These are phyloP conservation scores for Suillus bovinus DNA, from an alignment of 768 basidiomycete genomes.

Conservation along the genomic window DNA sequence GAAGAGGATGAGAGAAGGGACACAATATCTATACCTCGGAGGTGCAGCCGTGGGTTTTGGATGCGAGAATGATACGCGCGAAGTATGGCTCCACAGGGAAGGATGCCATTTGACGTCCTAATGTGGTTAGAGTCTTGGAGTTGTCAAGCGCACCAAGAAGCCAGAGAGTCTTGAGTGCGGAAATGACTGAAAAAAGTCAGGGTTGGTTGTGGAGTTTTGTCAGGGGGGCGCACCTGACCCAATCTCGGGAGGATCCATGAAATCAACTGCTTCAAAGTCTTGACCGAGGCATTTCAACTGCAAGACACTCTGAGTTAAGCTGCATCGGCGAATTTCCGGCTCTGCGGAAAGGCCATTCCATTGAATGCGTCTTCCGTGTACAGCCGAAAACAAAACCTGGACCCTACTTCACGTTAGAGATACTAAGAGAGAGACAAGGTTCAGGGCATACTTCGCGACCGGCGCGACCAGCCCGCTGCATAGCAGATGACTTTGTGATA, in stretches of 20 bases:
- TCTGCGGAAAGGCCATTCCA: slow-evolving; percentile 64
- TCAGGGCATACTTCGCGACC: slow-evolving; percentile 75
- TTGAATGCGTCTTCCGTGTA: slow-evolving; percentile 85
- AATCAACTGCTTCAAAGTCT: slow-evolving; percentile 77
- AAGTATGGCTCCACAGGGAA: slow-evolving; percentile 91
- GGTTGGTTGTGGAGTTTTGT: neutral
- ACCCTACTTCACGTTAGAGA: slow-evolving; percentile 45
- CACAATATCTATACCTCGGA: slow-evolving; percentile 82
- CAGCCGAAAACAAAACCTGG: slow-evolving; percentile 83
- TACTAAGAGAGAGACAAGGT: neutral
- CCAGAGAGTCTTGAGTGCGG: slow-evolving; percentile 72
- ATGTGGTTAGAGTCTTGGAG: slow-evolving; percentile 60
- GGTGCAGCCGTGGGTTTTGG: slow-evolving; percentile 70
- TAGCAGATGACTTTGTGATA: slow-evolving; percentile 88
- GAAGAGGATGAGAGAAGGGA: slow-evolving; percentile 81
- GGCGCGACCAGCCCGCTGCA: slow-evolving; percentile 94
- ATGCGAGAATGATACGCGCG: slow-evolving; percentile 78
- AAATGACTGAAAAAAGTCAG: slow-evolving; percentile 43
- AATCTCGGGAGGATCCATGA: slow-evolving; percentile 84
- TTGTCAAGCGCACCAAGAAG: slow-evolving; percentile 78
- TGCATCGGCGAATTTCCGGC: slow-evolving; percentile 90
- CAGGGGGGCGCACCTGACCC: slow-evolving; percentile 61
- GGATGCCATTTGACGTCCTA: slow-evolving; percentile 83
- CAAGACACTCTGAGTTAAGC: slow-evolving; percentile 79
- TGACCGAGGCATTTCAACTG: slow-evolving; percentile 85